These are phyloP conservation scores for Blastobotrys capitulatus DNA, from an alignment of 1,139 yeast genomes.

Conservation along the genomic window DNA sequence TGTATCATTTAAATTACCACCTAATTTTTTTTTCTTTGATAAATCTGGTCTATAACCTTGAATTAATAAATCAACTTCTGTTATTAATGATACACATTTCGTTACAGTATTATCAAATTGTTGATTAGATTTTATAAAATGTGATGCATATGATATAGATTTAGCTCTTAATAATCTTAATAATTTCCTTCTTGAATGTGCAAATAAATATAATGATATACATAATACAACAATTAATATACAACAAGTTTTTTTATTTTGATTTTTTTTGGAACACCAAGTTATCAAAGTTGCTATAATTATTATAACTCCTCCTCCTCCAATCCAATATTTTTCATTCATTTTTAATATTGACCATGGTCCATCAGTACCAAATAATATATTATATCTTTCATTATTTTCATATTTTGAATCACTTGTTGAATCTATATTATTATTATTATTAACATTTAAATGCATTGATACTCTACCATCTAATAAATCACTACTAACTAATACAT, in stretches of 20 bases:
- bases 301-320: slow-evolving; percentile 36
- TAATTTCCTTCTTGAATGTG: slow-evolving; percentile 32
- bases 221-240: slow-evolving; percentile 27
- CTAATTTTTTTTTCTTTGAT: slow-evolving; percentile 5
- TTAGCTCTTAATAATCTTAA: slow-evolving; percentile 33
- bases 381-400: slow-evolving; percentile 17
- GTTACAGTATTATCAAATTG: slow-evolving; percentile 32
- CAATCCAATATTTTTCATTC: slow-evolving; percentile 27
- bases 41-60: slow-evolving; percentile 31
- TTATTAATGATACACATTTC: slow-evolving; percentile 32
- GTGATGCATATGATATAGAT: slow-evolving; percentile 29
- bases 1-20: slow-evolving; percentile 8
- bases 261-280: slow-evolving; percentile 23
- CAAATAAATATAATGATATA: slow-evolving; percentile 28
- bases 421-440: not conserved
- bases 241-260: slow-evolving; percentile 7
- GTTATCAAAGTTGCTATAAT: slow-evolving; percentile 31
- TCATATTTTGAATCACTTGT: not conserved
- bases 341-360: slow-evolving; percentile 29
- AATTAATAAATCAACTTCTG: slow-evolving; percentile 36
- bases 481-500: slow-evolving; percentile 40
- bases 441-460: not conserved
- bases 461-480: slow-evolving; percentile 35
- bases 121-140: slow-evolving; percentile 28
- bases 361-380: slow-evolving; percentile 25